A percentile compares a stretch with the other conserved stretches of the same genome.
phyloP scores from a whole-genome alignment of 2,329 filamentous ascomycete genomes.

The Epichloe gansuensis region DNA sequence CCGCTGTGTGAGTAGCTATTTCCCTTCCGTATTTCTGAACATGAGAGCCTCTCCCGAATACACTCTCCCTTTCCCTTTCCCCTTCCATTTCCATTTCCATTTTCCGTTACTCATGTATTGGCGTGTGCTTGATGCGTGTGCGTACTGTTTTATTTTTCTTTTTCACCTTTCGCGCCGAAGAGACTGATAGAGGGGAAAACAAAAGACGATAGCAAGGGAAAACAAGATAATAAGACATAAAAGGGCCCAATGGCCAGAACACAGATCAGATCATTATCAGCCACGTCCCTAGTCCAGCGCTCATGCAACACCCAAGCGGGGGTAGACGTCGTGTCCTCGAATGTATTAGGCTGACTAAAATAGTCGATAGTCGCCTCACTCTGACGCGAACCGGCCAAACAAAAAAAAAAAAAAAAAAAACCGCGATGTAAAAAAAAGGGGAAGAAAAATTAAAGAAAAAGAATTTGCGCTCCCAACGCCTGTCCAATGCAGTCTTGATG shows the following conservation, averaged over 20 bases:
- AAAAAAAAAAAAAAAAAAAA: background rate
- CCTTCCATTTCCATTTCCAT: background rate
- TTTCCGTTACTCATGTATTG: no score
- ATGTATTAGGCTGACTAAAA: background rate
- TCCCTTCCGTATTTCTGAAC: background rate
- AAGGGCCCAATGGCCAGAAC: background rate
- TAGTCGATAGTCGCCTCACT: no score
- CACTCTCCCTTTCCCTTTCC: background rate
- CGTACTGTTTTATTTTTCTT: no score
- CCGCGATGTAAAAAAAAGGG: background rate
- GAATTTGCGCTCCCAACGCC: conserved; percentile 4
- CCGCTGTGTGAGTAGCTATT: background rate
- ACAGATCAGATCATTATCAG: background rate
- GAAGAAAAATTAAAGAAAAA: background rate
- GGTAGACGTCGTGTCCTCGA: background rate
- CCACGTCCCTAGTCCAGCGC: background rate
- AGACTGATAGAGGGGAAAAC: no score
- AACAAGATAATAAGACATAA: background rate
- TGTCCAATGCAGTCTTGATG: conserved; percentile 7
- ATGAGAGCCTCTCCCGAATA: background rate
- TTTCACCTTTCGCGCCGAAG: no score
- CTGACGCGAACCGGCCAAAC: background rate
- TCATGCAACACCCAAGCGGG: background rate
- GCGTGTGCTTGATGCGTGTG: no score
- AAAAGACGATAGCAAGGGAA: no score